Evolutionary conservation across 768 basidiomycete species (phyloP).

Genomic region (Asterophora lycoperdoides): DNA sequence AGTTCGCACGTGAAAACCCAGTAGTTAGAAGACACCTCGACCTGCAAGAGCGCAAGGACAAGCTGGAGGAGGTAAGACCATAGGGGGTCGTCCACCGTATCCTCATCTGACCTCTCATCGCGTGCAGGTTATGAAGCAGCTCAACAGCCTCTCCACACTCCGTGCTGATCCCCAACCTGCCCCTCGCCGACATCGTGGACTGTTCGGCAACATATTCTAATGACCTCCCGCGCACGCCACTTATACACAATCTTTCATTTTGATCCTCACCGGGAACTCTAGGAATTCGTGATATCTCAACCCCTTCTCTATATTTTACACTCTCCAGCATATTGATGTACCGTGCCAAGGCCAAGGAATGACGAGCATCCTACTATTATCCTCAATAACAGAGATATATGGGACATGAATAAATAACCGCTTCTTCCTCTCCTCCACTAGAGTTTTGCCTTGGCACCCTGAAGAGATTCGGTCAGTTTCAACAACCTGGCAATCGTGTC

Average conservation of each 20-base stretch:
- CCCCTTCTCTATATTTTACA: slow-evolving; percentile 10
- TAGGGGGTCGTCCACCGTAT: background rate
- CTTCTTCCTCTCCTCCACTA: slow-evolving; percentile 16
- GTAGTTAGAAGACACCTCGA: slow-evolving; percentile 83
- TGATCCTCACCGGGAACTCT: no score
- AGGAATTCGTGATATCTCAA: background rate
- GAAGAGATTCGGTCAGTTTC: background rate
- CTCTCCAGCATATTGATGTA: slow-evolving; percentile 5
- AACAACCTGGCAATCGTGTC: background rate
- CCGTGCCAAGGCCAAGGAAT: slow-evolving; percentile 7
- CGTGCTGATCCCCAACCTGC: slow-evolving; percentile 77
- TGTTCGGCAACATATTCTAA: slow-evolving; percentile 76
- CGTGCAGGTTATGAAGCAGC: slow-evolving; percentile 85
- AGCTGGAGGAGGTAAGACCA: slow-evolving; percentile 79
- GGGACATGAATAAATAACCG: slow-evolving; percentile 1
- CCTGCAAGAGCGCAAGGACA: slow-evolving; percentile 94
- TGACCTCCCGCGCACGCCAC: slow-evolving; percentile 4
- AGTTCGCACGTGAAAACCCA: slow-evolving; percentile 96
- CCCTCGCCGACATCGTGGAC: slow-evolving; percentile 68
- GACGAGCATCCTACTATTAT: slow-evolving; percentile 2
- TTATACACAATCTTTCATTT: background rate
- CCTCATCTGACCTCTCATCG: background rate
- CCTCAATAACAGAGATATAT: slow-evolving; percentile 10
- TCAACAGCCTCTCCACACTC: slow-evolving; percentile 86
- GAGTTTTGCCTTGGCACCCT: slow-evolving; percentile 46